These are phyloP conservation scores for Colletotrichum sp. DNA, from an alignment of 2,329 filamentous ascomycete genomes.

Conservation along the genomic window DNA sequence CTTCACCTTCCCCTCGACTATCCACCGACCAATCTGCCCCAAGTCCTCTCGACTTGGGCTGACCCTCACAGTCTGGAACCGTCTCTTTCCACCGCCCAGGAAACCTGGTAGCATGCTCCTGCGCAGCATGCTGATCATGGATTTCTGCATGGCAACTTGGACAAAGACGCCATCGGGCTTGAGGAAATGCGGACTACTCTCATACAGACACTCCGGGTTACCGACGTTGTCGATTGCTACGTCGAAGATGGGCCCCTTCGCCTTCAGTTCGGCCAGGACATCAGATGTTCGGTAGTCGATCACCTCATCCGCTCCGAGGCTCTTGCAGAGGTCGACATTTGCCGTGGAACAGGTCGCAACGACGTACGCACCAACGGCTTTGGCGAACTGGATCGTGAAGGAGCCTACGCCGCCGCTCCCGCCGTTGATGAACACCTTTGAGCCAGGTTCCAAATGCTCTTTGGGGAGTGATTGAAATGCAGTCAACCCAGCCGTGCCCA, in stretches of 20 bases:
- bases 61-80: conserved; percentile 11
- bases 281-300: conserved; percentile 36
- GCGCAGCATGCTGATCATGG: not conserved
- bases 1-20: conserved; percentile 28
- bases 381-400: conserved; percentile 43
- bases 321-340: conserved; percentile 35
- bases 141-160: conserved; percentile 38
- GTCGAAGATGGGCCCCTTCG: conserved; percentile 23
- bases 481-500: conserved; percentile 28
- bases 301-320: conserved; percentile 40
- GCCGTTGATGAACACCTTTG: conserved; percentile 37
- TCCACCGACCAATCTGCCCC: conserved; percentile 24
- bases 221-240: conserved; percentile 31
- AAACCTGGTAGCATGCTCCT: not conserved
- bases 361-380: conserved; percentile 34
- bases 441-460: not conserved
- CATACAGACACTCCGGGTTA: conserved; percentile 22
- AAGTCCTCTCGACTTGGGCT: conserved; percentile 8
- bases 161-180: conserved; percentile 68
- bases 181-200: conserved; percentile 35
- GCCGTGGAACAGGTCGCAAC: conserved; percentile 36
- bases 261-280: conserved; percentile 21
- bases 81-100: not conserved
- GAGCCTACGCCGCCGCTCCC: conserved; percentile 42
- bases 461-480: conserved; percentile 25